phyloP scores from a whole-genome alignment of 495 filamentous ascomycete species.

The Pseudevernia furfuracea region DNA sequence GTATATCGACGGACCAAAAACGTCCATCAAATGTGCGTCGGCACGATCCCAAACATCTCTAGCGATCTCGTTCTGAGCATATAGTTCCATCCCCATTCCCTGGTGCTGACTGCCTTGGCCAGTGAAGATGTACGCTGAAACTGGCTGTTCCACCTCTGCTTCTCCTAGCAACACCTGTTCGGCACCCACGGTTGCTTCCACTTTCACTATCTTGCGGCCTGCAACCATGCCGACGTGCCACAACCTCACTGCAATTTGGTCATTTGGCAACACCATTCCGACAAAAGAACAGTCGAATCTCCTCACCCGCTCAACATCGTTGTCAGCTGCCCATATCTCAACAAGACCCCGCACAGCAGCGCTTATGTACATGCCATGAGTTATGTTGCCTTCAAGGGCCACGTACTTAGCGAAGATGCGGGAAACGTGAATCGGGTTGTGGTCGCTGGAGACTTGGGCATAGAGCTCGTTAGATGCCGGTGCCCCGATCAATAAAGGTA shows the following conservation, averaged over 20 bases:
- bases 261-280: conserved; percentile 35
- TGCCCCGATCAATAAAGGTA: conserved; percentile 18
- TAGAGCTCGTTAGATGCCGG: conserved; percentile 29
- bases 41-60: conserved; percentile 37
- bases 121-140: conserved; percentile 39
- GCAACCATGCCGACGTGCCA: conserved; percentile 35
- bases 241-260: conserved; percentile 30
- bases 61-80: conserved; percentile 31
- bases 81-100: conserved; percentile 41
- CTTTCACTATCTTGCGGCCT: conserved; percentile 32
- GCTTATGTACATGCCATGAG: conserved; percentile 35
- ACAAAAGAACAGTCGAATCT: conserved; percentile 25
- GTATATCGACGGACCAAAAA: conserved; percentile 30
- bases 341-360: conserved; percentile 24
- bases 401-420: conserved; percentile 29
- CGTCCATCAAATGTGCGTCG: conserved; percentile 32
- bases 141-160: conserved; percentile 33
- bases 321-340: conserved; percentile 23
- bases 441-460: conserved; percentile 31
- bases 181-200: conserved; percentile 16
- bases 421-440: conserved; percentile 37
- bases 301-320: not conserved
- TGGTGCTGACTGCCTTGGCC: conserved; percentile 39
- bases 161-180: conserved; percentile 23
- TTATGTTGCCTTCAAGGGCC: conserved; percentile 31